A percentile compares a stretch with the other conserved stretches of the same genome.
These are phyloP conservation scores for Amaranthus palmeri DNA, from an alignment of 148 eudicot genomes.

Conservation along the genomic window DNA sequence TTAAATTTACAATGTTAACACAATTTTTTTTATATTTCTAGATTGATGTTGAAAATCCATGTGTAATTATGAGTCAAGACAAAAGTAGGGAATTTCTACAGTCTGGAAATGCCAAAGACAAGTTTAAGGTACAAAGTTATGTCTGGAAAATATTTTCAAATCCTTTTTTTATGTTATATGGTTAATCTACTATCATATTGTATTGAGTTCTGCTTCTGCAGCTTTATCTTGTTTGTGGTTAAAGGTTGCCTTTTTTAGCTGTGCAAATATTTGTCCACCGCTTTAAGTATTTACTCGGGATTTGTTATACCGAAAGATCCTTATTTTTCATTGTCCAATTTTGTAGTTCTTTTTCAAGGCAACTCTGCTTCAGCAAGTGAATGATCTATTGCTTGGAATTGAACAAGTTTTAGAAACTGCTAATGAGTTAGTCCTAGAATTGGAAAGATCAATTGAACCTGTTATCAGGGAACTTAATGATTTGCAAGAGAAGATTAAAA, in stretches of 20 bases:
- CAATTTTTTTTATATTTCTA: conserved; percentile 30
- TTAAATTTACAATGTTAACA: background rate
- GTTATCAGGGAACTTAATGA: conserved; percentile 64
- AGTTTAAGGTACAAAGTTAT: conserved; percentile 62
- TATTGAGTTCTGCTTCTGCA: background rate
- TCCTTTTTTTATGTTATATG: background rate
- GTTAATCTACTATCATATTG: background rate
- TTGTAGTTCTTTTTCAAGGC: conserved; percentile 94
- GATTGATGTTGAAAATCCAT: conserved; percentile 99
- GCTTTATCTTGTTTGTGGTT: background rate
- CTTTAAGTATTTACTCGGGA: background rate
- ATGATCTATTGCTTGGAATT: conserved; percentile 65
- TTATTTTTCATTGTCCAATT: conserved; percentile 21
- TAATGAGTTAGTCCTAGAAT: conserved; percentile 51
- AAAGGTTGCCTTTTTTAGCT: background rate
- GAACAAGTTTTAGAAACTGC: conserved; percentile 49
- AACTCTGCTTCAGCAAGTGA: conserved; percentile 92
- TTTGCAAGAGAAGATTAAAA: conserved; percentile 74
- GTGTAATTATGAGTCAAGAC: conserved; percentile 97
- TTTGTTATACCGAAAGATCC: conserved; percentile 1
- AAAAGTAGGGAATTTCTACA: conserved; percentile 98
- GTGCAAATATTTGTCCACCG: background rate
- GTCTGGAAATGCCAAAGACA: conserved; percentile 89
- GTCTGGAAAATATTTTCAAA: background rate
- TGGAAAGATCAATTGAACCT: conserved; percentile 77